phyloP scores from a whole-genome alignment of 768 basidiomycete species.

The Podaxis mareebaensis region DNA sequence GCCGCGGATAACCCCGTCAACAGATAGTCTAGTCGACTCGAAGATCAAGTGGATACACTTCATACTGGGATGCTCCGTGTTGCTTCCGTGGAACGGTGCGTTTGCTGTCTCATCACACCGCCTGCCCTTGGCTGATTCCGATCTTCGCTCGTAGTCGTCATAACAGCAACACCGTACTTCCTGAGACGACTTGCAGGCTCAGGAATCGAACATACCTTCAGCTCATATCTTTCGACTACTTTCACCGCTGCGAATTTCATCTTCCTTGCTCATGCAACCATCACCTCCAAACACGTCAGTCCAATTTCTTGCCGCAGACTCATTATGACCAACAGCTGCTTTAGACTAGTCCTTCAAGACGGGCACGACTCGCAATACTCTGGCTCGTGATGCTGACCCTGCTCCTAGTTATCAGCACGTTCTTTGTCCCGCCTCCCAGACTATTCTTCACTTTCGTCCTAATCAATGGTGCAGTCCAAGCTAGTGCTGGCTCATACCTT shows the following conservation, averaged over 20 bases:
- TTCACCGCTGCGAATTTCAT: conserved; percentile 68
- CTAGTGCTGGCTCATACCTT: conserved; percentile 68
- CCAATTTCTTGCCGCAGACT: conserved; percentile 3
- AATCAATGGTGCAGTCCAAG: conserved; percentile 57
- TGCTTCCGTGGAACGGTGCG: conserved; percentile 91
- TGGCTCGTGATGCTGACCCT: conserved; percentile 53
- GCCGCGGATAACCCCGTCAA: conserved; percentile 19
- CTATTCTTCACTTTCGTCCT: conserved; percentile 69
- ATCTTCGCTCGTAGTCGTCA: conserved; percentile 58
- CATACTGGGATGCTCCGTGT: conserved; percentile 72
- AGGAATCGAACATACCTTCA: conserved; percentile 55
- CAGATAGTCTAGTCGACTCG: conserved; percentile 36
- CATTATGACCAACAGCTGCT: conserved; percentile 1
- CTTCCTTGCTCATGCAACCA: conserved; percentile 75
- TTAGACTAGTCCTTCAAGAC: conserved; percentile 62
- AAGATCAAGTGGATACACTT: conserved; percentile 67
- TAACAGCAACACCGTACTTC: conserved; percentile 86
- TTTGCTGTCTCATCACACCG: conserved; percentile 7
- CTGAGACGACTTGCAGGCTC: conserved; percentile 66
- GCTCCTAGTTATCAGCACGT: conserved; percentile 67
- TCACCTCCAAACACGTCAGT: conserved; percentile 65
- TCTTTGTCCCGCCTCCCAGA: conserved; percentile 50
- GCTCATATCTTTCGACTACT: conserved; percentile 63
- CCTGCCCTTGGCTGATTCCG: background rate
- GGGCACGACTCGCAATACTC: conserved; percentile 53